phyloP scores from a whole-genome alignment of 352 stramenopile species.

The Pythium monospermum region DNA sequence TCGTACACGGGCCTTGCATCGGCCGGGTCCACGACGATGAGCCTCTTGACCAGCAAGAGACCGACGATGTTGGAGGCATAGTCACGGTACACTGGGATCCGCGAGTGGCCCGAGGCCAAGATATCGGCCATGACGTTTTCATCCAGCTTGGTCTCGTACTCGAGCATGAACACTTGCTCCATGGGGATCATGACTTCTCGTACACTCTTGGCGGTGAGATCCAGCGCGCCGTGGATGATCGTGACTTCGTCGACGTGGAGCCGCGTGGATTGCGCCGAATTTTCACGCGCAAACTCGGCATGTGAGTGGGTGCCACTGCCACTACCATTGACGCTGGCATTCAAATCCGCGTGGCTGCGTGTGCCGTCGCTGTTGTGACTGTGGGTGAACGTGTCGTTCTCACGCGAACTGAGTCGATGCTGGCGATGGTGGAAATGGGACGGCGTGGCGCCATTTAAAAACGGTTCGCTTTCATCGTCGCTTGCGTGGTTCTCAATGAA shows the following conservation, averaged over 20 bases:
- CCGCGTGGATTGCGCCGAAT: constrained; percentile 38
- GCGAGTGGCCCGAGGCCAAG: constrained; percentile 75
- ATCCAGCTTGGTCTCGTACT: constrained; percentile 71
- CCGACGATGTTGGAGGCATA: constrained; percentile 80
- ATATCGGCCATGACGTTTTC: constrained; percentile 79
- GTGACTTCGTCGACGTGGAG: constrained; percentile 86
- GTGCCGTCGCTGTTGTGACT: too few relatives aligned
- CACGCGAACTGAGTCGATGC: not conserved
- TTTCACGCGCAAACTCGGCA: constrained; percentile 20
- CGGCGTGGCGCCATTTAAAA: not conserved
- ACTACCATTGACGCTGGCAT: too few relatives aligned
- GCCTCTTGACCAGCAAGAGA: constrained; percentile 81
- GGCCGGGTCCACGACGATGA: constrained; percentile 87
- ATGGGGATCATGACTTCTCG: constrained; percentile 88
- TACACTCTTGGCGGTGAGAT: constrained; percentile 83
- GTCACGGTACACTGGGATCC: constrained; percentile 85
- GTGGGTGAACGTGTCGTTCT: not conserved
- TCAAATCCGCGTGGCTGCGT: too few relatives aligned
- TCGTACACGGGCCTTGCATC: constrained; percentile 61
- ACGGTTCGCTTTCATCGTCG: not conserved
- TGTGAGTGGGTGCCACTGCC: constrained; percentile 15
- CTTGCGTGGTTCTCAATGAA: constrained; percentile 9
- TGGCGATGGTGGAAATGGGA: not conserved
- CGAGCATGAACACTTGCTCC: constrained; percentile 82
- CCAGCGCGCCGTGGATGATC: constrained; percentile 90